These are phyloP conservation scores for Trichoderma atrobrunneum DNA, from an alignment of 2,329 filamentous ascomycete genomes.

Conservation along the genomic window DNA sequence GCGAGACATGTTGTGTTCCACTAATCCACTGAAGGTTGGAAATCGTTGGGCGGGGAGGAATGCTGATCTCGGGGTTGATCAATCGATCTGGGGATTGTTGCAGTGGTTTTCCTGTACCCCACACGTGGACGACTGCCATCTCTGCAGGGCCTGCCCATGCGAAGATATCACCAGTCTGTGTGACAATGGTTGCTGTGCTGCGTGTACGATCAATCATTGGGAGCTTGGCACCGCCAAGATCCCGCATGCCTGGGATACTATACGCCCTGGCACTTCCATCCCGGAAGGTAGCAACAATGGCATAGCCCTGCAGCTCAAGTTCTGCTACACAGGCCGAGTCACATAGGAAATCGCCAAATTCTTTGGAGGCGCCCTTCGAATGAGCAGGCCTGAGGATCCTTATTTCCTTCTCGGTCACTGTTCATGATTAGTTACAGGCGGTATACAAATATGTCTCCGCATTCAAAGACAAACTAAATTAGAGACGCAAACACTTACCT, in stretches of 20 bases:
- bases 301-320: slow-evolving; percentile 71
- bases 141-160: slow-evolving; percentile 89
- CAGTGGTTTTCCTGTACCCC: slow-evolving; percentile 68
- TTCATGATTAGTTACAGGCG: slow-evolving; percentile 28
- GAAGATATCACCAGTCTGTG: slow-evolving; percentile 75
- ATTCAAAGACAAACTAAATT: neutral
- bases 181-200: slow-evolving; percentile 67
- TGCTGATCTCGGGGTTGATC: slow-evolving; percentile 69
- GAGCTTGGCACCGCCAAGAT: slow-evolving; percentile 68
- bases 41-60: slow-evolving; percentile 85
- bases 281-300: slow-evolving; percentile 79
- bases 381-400: slow-evolving; percentile 83
- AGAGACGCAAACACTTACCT: slow-evolving; percentile 44
- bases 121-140: slow-evolving; percentile 76
- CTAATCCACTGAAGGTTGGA: slow-evolving; percentile 96
- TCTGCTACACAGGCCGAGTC: slow-evolving; percentile 76
- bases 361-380: slow-evolving; percentile 86
- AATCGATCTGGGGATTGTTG: slow-evolving; percentile 68
- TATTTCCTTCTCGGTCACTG: slow-evolving; percentile 68
- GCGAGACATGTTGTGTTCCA: slow-evolving; percentile 86
- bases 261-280: slow-evolving; percentile 78
- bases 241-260: slow-evolving; percentile 82
- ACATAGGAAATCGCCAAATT: slow-evolving; percentile 80
- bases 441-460: neutral
- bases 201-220: slow-evolving; percentile 71